Conservation (phyloP, 1,139 yeast genomes). For the Candida smagusa region DNA sequence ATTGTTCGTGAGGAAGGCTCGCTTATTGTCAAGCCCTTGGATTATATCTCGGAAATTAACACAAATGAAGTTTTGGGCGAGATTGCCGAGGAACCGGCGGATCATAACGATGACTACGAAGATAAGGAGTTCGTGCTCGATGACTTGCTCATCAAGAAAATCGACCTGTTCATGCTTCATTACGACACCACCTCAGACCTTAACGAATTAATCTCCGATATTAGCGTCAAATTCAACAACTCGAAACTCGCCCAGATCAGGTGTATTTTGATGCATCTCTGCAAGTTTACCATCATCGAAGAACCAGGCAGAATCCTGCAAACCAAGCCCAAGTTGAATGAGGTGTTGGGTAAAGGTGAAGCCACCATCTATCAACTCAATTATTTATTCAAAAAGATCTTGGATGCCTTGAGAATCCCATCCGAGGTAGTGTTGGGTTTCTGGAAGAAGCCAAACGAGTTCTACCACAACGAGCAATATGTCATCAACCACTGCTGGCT, state of each 20-base stretch:
- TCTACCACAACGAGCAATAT: conserved; percentile 49
- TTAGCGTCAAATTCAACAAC: conserved; percentile 39
- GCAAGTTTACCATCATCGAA: conserved; percentile 38
- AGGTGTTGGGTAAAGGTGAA: conserved; percentile 36
- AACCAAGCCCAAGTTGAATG: conserved; percentile 39
- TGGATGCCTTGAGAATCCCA: conserved; percentile 66
- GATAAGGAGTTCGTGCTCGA: conserved; percentile 13
- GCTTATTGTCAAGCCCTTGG: conserved; percentile 68
- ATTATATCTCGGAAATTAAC: conserved; percentile 51
- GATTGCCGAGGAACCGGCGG: conserved; percentile 13
- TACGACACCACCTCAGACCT: conserved; percentile 32
- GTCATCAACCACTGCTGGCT: conserved; percentile 87
- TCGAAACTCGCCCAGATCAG: conserved; percentile 36
- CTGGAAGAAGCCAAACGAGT: conserved; percentile 71
- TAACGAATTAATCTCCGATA: conserved; percentile 45
- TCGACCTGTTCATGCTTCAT: conserved; percentile 31
- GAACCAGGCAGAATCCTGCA: conserved; percentile 37
- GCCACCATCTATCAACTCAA: conserved; percentile 72
- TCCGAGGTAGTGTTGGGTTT: conserved; percentile 81
- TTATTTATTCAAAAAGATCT: conserved; percentile 69
- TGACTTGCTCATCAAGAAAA: conserved; percentile 21
- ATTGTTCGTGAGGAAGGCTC: conserved; percentile 66
- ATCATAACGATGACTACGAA: conserved; percentile 1
- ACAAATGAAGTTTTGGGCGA: conserved; percentile 37
- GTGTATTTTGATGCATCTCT: conserved; percentile 38